These are phyloP conservation scores for Pichia sp. DNA, from an alignment of 1,139 yeast genomes.

Conservation along the genomic window DNA sequence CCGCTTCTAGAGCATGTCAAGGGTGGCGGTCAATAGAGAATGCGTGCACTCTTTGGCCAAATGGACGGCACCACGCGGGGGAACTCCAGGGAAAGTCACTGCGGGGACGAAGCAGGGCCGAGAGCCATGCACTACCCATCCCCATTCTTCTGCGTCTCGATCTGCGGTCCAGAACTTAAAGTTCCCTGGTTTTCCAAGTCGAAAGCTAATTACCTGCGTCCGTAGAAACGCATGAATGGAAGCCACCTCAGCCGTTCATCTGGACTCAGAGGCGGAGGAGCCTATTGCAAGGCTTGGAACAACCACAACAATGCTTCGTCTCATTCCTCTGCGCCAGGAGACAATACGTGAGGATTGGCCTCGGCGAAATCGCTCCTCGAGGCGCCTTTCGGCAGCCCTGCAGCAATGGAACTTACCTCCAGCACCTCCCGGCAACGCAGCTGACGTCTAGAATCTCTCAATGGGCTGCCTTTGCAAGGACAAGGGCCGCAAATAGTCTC, in stretches of 20 bases:
- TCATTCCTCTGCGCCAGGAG: neutral
- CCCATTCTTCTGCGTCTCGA: too few species aligned
- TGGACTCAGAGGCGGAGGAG: neutral
- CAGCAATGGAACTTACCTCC: neutral
- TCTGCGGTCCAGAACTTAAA: neutral
- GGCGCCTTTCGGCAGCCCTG: neutral
- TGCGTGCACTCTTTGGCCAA: too few species aligned
- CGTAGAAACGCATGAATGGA: neutral
- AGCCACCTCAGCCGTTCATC: neutral
- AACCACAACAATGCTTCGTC: neutral
- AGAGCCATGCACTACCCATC: too few species aligned
- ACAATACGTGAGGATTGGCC: neutral
- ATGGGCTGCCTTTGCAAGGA: neutral
- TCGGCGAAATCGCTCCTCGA: neutral
- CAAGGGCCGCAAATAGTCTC: neutral
- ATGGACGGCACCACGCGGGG: too few species aligned
- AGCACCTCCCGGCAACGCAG: neutral
- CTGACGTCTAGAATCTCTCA: neutral
- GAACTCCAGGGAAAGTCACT: too few species aligned
- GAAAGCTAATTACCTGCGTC: neutral
- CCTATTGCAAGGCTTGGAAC: neutral
- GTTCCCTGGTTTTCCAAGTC: neutral
- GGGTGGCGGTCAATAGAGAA: too few species aligned
- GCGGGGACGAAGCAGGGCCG: too few species aligned
- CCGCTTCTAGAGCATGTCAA: too few species aligned